Evolutionary conservation across 2,329 filamentous ascomycete species (phyloP), one percentile per base, ranked within the genome.

Genomic region (Phaeosphaeria sp.): DNA sequence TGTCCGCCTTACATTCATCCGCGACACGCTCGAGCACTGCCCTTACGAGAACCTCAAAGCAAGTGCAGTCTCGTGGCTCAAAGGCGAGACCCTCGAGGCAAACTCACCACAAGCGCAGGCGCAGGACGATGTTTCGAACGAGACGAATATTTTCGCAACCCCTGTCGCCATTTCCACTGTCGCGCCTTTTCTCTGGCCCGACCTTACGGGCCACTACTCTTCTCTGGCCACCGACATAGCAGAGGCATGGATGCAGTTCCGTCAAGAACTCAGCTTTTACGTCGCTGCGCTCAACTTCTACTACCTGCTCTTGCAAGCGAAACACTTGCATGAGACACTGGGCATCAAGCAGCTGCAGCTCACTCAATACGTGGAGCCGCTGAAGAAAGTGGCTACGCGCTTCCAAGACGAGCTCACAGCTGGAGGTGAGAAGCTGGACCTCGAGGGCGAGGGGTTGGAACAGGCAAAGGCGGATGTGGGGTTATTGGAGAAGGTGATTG

Each of bases 51-150:
- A 84, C 17, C 79, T 85, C 39, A 85, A 85, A 64, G 83, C 84
- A 36, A 82, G 81, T 43, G 85, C 85, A 2, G 81, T 88, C 5
- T 81, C 82, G 33, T 88, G 86, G 86, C 75, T 88, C 33, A 88
- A 87, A 66, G 79, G 85, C 42, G 86, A 87, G 66, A 83, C 85
- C 0, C 78, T 87, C 5, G 79, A 82, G 63, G 80, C 82, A 4
- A 73, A 72, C 25, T 49, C 63, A 3, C 81, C 74, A 18, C 58
- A 48, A 63, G 41, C 54, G 15, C 55, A 59, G 25, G 33, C 54
- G 9, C 21, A 56, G 21, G 46, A 59, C 15, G 60, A 72, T 64
- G 11, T 55, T 33, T 7, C 30, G 3, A 59, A 52, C 7, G 44
- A 62, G 48, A 63, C 60, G 5, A 63, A 61, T 18, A 79, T 84